These are phyloP conservation scores for Eucalyptus coolabah DNA, from an alignment of 345 rosid genomes.

Conservation along the genomic window DNA sequence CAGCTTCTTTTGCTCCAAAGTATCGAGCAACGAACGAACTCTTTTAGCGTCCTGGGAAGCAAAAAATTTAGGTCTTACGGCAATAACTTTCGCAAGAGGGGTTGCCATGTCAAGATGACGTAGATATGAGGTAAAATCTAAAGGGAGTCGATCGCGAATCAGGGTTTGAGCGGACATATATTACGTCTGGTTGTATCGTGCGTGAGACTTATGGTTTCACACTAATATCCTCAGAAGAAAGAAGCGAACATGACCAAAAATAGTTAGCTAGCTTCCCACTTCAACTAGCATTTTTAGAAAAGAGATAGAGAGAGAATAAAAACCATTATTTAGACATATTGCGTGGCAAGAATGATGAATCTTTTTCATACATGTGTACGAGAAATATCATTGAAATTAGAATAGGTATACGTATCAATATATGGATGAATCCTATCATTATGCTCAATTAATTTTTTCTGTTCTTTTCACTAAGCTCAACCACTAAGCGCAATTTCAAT, in stretches of 20 bases:
- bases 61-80: not conserved
- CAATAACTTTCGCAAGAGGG: not conserved
- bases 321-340: not conserved
- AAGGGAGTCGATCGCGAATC: not conserved
- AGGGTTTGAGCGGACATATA: not conserved
- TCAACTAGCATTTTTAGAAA: not conserved
- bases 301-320: not conserved
- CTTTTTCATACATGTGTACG: not conserved
- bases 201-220: not conserved
- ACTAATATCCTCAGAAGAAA: not conserved
- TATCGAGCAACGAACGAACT: not conserved
- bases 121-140: not conserved
- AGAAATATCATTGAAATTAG: not conserved
- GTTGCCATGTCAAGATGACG: not conserved
- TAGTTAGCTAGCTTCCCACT: not conserved
- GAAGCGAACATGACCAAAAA: not conserved
- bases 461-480: not conserved
- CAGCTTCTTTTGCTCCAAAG: not conserved
- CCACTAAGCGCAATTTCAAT: not conserved
- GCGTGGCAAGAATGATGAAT: not conserved
- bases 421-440: not conserved
- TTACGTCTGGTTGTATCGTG: not conserved
- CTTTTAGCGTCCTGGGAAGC: not conserved
- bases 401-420: not conserved
- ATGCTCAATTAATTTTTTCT: not conserved